Evolutionary conservation across 73 alveolate genomes (phyloP).

Genomic region (Tetrahymena borealis): DNA sequence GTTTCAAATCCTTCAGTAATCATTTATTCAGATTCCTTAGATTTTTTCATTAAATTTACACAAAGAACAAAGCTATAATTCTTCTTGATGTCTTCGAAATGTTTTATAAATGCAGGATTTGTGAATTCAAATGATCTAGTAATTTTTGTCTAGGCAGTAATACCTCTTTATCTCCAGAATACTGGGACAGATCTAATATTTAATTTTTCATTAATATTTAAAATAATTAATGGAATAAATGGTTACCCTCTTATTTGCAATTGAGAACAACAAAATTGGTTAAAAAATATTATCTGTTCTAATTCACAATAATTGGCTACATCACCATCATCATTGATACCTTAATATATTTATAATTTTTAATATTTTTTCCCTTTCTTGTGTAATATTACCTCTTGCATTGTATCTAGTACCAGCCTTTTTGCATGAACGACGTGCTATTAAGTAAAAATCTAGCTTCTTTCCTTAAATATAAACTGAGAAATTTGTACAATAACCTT

Average conservation of each 20-base stretch:
- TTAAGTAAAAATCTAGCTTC: constrained; percentile 62
- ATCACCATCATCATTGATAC: constrained; percentile 84
- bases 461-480: constrained; percentile 52
- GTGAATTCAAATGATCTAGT: constrained; percentile 55
- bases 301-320: constrained; percentile 89
- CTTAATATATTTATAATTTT: not conserved
- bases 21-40: constrained; percentile 72
- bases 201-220: not conserved
- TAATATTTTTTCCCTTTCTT: not conserved
- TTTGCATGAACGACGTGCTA: constrained; percentile 84
- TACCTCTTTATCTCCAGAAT: constrained; percentile 87
- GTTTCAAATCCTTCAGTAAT: constrained; percentile 59
- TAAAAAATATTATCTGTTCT: constrained; percentile 71
- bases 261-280: constrained; percentile 65
- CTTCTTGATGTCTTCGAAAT: constrained; percentile 54
- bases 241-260: constrained; percentile 81
- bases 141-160: constrained; percentile 71
- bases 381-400: constrained; percentile 66
- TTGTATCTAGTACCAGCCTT: constrained; percentile 92
- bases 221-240: not conserved
- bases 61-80: constrained; percentile 66
- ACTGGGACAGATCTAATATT: constrained; percentile 73
- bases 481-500: constrained; percentile 78
- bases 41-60: constrained; percentile 85
- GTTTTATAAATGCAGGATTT: constrained; percentile 54